Base-by-base conservation (phyloP, 108 stramenopile genomes). In the Skeletonema tropicum region DNA sequence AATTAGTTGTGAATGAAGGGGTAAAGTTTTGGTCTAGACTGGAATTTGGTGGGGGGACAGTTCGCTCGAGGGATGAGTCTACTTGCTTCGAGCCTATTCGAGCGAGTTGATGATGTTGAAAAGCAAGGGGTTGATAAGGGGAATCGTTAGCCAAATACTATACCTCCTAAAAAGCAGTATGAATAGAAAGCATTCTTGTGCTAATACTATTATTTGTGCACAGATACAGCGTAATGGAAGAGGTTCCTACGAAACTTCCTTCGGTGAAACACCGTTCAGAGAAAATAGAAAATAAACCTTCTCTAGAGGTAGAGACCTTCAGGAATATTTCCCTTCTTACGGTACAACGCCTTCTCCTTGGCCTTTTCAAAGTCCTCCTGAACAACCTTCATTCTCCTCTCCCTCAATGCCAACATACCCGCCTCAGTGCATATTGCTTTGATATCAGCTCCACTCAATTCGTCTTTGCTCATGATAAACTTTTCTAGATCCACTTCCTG, bases 311-410 rank as follows among this genome's bases (percentile, higher is more conserved):
- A 97, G 33, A 97, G 74, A 12, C 97, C 98, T 85, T 98, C 99
- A 2, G 99, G 99, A 71, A 98, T 90, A 84, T 98, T 98, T 68
- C 99, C 98, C 90, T 99, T 98, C 78, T 99, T 98, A 32, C 97
- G 91, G 84, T 99, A 99, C 74, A 99, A 86, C 6, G 98, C 97
- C 85, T 98, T 99, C 85, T 99, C 98, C 80, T 99, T 99, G 30
- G 99, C 98, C 88, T 99, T 98, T 62, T 87, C 90, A 72, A 97
- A 97, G 77, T 98, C 97, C 63, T 97, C 97, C 73, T 98, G 97
- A 58, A 96, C 93, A 25, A 99, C 98, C 84, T 98, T 98, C 98
- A 99, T 99, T 42, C 99, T 86, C n/a, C 98, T 88, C 80, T 99
- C 98, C 69, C 99, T 87, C 60, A 99, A 85, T 73, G 91, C 97